Base-by-base conservation (phyloP, 2,329 filamentous ascomycete species). In the Talaromyces verruculosus region DNA sequence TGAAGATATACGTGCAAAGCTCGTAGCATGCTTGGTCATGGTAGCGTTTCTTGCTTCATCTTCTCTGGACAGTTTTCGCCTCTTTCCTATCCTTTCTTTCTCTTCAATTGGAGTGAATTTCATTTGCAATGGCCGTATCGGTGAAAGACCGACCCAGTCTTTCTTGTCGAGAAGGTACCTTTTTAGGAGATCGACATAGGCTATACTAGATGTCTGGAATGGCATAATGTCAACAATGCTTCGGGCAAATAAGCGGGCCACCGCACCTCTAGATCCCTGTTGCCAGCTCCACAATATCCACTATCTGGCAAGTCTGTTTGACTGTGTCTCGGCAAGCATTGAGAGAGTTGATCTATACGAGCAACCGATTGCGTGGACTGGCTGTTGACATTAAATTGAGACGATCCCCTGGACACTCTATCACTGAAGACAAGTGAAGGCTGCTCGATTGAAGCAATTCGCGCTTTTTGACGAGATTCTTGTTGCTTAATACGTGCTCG, bases 141-240 rank as follows among this genome's bases (percentile, higher is more conserved):
- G 70, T 10, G 75, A 74, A 11, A 80, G 67, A 2, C 71, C 71
- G n/a, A 74, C 77, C 79, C 78, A 80, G 64, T 81, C 78, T 5
- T 71, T 61, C 51, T 72, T 72, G 61, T 75, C 66, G 5, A 80
- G 74, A 1, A 80, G 71, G 35, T 71, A 71, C 13, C 68, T 74
- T 53, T 76, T 78, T 39, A 79, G 67, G 6, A 60, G 19, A 17
- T 73, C 73, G 58, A 78, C 45, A 22, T 64, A 67, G 41, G 47
- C 66, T 22, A 11, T 28, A 35, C 59, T n/a, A 33, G 59, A 33
- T 6, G 37, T 51, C 59, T 62, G 17, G 28, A 6, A 17, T 13
- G 28, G 28, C 11, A 11, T 5, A 41, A 22, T n/a, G 19, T 64
- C 17, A 63, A 25, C 35, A 30, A 33, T 35, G 17, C 22, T 5